phyloP scores from a whole-genome alignment of 2,329 filamentous ascomycete genomes.

The Ophiocordyceps camponoti-leonardi region DNA sequence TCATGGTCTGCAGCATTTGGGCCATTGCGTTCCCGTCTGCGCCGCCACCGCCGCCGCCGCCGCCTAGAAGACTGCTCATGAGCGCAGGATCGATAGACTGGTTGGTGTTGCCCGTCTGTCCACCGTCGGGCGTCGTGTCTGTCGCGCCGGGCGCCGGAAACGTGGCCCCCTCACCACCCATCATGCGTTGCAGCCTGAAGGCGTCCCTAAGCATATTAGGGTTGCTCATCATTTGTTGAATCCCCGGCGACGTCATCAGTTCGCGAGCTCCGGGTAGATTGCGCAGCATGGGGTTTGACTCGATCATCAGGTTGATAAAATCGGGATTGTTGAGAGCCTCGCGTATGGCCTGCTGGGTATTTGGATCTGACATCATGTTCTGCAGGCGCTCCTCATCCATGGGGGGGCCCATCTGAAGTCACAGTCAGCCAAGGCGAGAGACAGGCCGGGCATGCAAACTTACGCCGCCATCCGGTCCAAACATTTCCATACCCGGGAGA shows the following conservation, averaged over 20 bases:
- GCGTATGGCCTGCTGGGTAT: slow-evolving; percentile 74
- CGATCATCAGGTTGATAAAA: slow-evolving; percentile 87
- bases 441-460: slow-evolving; percentile 21
- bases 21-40: slow-evolving; percentile 5
- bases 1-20: slow-evolving; percentile 10
- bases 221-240: slow-evolving; percentile 85
- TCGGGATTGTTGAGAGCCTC: slow-evolving; percentile 92
- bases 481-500: slow-evolving; percentile 72
- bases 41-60: slow-evolving; percentile 4
- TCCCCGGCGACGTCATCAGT: slow-evolving; percentile 74
- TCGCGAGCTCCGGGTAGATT: slow-evolving; percentile 61
- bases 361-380: slow-evolving; percentile 74
- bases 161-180: slow-evolving; percentile 36
- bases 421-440: slow-evolving; percentile 9
- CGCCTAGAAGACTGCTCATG: slow-evolving; percentile 8
- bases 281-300: slow-evolving; percentile 70
- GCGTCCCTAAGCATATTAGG: slow-evolving; percentile 71
- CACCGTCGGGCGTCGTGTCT: slow-evolving; percentile 55
- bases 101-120: slow-evolving; percentile 20
- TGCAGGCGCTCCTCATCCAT: slow-evolving; percentile 66
- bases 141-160: slow-evolving; percentile 90
- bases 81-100: slow-evolving; percentile 23
- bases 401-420: slow-evolving; percentile 68
- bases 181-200: slow-evolving; percentile 63
- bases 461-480: slow-evolving; percentile 88